A percentile compares a stretch with the other conserved stretches of the same genome.
These are phyloP conservation scores for Penicillium thymicola DNA, from an alignment of 2,329 filamentous ascomycete genomes.

Conservation along the genomic window DNA sequence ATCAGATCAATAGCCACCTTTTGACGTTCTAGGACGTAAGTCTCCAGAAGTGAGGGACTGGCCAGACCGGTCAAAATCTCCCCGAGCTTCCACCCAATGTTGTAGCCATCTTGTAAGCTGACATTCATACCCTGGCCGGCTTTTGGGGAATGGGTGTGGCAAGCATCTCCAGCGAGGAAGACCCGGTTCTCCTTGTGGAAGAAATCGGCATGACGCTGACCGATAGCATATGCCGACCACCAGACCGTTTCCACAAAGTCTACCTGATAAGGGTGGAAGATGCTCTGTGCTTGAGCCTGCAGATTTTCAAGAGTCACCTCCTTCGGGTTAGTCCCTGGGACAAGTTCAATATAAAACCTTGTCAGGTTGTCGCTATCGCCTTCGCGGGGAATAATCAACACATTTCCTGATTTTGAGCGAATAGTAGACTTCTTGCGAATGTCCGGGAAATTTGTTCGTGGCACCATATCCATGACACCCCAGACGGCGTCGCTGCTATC, in stretches of 20 bases:
- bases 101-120: conserved; percentile 58
- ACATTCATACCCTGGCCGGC: conserved; percentile 61
- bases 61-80: conserved; percentile 48
- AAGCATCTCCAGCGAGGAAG: conserved; percentile 69
- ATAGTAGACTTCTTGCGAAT: conserved; percentile 51
- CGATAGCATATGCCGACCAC: conserved; percentile 71
- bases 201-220: conserved; percentile 66
- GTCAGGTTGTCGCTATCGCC: conserved; percentile 54
- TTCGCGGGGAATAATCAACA: conserved; percentile 54
- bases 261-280: conserved; percentile 55
- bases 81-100: conserved; percentile 60
- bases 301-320: conserved; percentile 54
- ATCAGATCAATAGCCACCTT: conserved; percentile 57
- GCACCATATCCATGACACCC: conserved; percentile 56
- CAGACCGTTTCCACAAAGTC: conserved; percentile 57
- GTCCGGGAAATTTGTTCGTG: conserved; percentile 50
- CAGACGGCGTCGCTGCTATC: conserved; percentile 57
- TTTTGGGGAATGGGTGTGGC: conserved; percentile 67
- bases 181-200: conserved; percentile 64
- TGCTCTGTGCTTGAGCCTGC: conserved; percentile 50
- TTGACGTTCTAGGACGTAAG: conserved; percentile 54
- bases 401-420: conserved; percentile 45
- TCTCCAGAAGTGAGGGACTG: conserved; percentile 45
- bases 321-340: conserved; percentile 48
- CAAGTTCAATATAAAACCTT: conserved; percentile 62